Evolutionary conservation across 2,329 filamentous ascomycete genomes (phyloP).

Genomic region (Bertia moriformis): DNA sequence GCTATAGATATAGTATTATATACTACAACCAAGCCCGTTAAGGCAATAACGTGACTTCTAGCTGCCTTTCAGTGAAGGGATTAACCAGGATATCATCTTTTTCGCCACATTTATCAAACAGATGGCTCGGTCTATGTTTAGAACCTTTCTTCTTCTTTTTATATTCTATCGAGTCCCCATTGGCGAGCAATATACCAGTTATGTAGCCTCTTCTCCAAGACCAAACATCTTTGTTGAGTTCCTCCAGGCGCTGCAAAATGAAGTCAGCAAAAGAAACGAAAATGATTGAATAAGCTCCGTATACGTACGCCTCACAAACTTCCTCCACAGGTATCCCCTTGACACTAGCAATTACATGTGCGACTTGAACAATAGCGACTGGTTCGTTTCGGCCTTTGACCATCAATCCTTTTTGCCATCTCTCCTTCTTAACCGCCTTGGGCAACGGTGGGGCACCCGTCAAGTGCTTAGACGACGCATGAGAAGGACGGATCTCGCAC

Average conservation of each 20-base stretch:
- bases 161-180: too few species aligned
- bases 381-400: constrained; percentile 36
- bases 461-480: constrained; percentile 25
- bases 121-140: too few species aligned
- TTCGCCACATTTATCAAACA: too few species aligned
- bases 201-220: not conserved
- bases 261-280: too few species aligned
- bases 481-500: constrained; percentile 19
- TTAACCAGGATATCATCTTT: too few species aligned
- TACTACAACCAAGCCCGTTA: too few species aligned
- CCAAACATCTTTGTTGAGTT: constrained; percentile 1
- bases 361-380: constrained; percentile 29
- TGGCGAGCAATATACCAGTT: not conserved
- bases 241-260: not conserved
- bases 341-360: constrained; percentile 29
- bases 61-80: too few species aligned
- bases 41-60: too few species aligned
- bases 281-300: too few species aligned
- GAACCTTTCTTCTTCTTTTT: too few species aligned
- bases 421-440: constrained; percentile 29
- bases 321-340: constrained; percentile 25
- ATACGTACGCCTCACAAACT: constrained; percentile 15
- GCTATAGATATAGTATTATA: too few species aligned
- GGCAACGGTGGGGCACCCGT: constrained; percentile 19
- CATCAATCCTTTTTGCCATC: constrained; percentile 27